Evolutionary conservation across 2,329 filamentous ascomycete genomes (phyloP).

Genomic region (Coniochaeta sp.): DNA sequence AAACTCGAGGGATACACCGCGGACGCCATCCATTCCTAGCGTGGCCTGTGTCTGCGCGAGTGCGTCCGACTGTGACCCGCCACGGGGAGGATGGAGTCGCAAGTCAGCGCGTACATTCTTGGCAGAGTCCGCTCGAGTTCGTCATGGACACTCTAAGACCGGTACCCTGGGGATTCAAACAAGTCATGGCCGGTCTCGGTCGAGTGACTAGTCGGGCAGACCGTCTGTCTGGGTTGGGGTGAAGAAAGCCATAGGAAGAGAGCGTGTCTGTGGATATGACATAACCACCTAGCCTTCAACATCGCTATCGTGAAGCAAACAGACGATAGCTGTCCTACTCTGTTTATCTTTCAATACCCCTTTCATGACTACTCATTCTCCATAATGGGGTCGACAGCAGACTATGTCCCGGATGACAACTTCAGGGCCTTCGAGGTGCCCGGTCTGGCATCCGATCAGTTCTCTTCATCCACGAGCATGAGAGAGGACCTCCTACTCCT

Average conservation of each 20-base stretch:
- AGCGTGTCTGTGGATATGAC: not conserved
- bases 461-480: slow-evolving; percentile 22
- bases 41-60: slow-evolving; percentile 4
- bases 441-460: slow-evolving; percentile 18
- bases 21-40: slow-evolving; percentile 16
- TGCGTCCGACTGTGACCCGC: not conserved
- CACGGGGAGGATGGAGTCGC: slow-evolving; percentile 1
- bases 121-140: not conserved
- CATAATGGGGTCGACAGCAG: slow-evolving; percentile 6
- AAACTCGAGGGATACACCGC: no score
- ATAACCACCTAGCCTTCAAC: not conserved
- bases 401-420: slow-evolving; percentile 4
- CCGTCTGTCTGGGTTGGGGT: not conserved
- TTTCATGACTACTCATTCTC: not conserved
- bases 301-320: not conserved
- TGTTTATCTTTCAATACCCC: not conserved
- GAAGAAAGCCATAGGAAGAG: not conserved
- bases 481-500: slow-evolving; percentile 32
- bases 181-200: not conserved
- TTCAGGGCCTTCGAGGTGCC: slow-evolving; percentile 20
- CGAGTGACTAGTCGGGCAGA: not conserved
- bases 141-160: slow-evolving; percentile 15
- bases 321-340: slow-evolving; percentile 8
- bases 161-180: not conserved
- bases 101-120: slow-evolving; percentile 11